Evolutionary conservation across 257 asterid genomes (phyloP), one percentile per base, ranked within the genome.

Genomic region (Solanum piurae): DNA sequence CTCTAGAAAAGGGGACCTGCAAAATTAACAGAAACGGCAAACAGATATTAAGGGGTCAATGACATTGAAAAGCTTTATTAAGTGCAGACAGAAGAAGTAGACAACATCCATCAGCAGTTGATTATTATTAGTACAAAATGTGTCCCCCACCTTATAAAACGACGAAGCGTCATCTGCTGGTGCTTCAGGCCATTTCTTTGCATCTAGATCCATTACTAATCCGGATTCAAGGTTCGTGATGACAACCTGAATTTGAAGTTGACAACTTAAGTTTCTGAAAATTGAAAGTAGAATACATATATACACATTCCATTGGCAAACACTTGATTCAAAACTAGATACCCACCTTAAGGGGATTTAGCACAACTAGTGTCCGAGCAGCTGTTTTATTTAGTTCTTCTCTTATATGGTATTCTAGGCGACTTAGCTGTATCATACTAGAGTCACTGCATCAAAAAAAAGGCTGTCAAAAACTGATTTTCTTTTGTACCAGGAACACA

Each of bases 161-260:
- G 98, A 94, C 18, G 96, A 93, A 58, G 94, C 87, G 34, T 92
- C 95, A 60, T 96, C 94, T 23, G 91, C 89, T 86, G 94, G 95
- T 87, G 98, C 98, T 89, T 95, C 98, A 58, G 99, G 99, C 98
- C 98, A 96, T 91, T 89, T 95, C 95, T 95, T 96, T 77, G 99
- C 98, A 92, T 94, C 98, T 46, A 94, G 94, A 84, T 94, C 94
- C 92, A 91, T 90, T n/a, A 93, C 93, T 71, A 92, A 86, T 88
- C 93, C 92, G 83, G 90, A 91, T 25, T 94, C 99, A 90, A 94
- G 85, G 84, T 96, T 94, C 83, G 98, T 94, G 88, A 96, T 93
- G 73, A 96, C 93, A 74, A 96, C 99, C 99, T 96, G 91, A 49
- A 72, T 31, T 31, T 86, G 85, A 80, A 80, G 27, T 80, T 46